Evolutionary conservation across 305 asterid genomes (phyloP), one percentile per base, ranked within the genome.

Genomic region (Striga hermonthica): DNA sequence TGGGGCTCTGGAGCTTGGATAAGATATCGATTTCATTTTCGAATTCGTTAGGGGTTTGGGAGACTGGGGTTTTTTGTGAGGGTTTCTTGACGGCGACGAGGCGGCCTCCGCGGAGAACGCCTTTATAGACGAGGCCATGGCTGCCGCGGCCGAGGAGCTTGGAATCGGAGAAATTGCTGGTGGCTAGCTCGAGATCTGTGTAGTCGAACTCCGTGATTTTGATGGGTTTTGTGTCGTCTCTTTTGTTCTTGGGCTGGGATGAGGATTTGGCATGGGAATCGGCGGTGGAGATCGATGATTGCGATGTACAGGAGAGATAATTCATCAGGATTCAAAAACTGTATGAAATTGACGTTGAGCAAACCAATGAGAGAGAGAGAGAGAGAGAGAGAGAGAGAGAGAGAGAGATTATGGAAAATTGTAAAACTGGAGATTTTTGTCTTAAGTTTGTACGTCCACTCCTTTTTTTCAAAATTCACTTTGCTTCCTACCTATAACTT

Each of bases 101-200:
- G 5, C 86, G 86, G 34, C 95, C 96, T 7, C 80, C 68, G 14
- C 84, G 84, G 6, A 90, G 85, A 14, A 83, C 87, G 31, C 88
- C 97, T 68, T 90, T 90, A 76, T 87, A 87, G 57, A 89, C 97
- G 9, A 87, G 77, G 6, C 97, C 97, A 68, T 89, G 97, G 82
- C 95, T 87, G 44, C 95, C 97, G 48, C 84, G 70, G 35, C 97
- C 95, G 10, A 90, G 52, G 9, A 90, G 86, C 69, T 83, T 87
- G 39, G 87, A 67, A 4, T 75, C 76, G 0, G 94, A 90, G 81
- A 90, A 90, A 48, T 86, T 84, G 76, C 80, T 83, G 1, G 95
- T 87, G 80, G 95, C 97, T 34, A 82, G 75, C 74, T 87, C 84
- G 43, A 90, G 94, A 73, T 90, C 94, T 70, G 79, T 76, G 88